Percentiles rank a stretch among this genome's conserved stretches.
Evolutionary conservation across 768 basidiomycete species (phyloP).

Genomic region (Termitomyces sp.): DNA sequence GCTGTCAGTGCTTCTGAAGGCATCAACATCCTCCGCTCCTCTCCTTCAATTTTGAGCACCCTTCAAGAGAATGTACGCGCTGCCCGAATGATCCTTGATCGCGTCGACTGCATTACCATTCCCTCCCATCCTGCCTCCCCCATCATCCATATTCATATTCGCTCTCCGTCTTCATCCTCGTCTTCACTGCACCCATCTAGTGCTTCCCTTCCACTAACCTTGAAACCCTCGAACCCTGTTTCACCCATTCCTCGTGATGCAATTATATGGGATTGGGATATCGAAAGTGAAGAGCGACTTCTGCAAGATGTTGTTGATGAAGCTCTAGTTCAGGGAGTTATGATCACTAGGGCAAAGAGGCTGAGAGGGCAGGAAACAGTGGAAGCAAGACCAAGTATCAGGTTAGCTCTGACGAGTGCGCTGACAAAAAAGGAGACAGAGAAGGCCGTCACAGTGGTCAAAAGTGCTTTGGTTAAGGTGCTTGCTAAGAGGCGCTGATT

Average conservation of each 20-base stretch:
- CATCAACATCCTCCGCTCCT: constrained; percentile 72
- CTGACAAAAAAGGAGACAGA: constrained; percentile 89
- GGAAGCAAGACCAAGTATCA: constrained; percentile 81
- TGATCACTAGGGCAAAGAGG: constrained; percentile 82
- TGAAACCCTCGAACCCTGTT: constrained; percentile 48
- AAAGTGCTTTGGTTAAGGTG: constrained; percentile 71
- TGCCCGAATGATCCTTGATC: constrained; percentile 79
- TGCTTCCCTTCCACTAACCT: constrained; percentile 18
- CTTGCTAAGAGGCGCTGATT: constrained; percentile 53
- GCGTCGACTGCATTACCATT: constrained; percentile 75
- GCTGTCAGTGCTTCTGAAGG: constrained; percentile 86
- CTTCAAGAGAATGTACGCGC: constrained; percentile 81
- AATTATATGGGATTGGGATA: constrained; percentile 50
- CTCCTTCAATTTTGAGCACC: constrained; percentile 68
- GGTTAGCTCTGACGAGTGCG: constrained; percentile 76
- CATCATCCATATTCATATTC: constrained; percentile 80
- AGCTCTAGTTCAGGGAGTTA: constrained; percentile 72
- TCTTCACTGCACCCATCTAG: constrained; percentile 23
- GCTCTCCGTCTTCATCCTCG: constrained; percentile 27
- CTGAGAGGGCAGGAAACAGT: constrained; percentile 80
- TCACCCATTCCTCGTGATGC: constrained; percentile 46
- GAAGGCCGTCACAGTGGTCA: constrained; percentile 77
- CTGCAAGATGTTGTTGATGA: constrained; percentile 95
- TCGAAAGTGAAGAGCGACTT: constrained; percentile 69
- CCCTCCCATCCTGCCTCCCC: constrained; percentile 86